Conservation (phyloP, 176 grass and related monocot genomes). For the Tillandsia leiboldiana region DNA sequence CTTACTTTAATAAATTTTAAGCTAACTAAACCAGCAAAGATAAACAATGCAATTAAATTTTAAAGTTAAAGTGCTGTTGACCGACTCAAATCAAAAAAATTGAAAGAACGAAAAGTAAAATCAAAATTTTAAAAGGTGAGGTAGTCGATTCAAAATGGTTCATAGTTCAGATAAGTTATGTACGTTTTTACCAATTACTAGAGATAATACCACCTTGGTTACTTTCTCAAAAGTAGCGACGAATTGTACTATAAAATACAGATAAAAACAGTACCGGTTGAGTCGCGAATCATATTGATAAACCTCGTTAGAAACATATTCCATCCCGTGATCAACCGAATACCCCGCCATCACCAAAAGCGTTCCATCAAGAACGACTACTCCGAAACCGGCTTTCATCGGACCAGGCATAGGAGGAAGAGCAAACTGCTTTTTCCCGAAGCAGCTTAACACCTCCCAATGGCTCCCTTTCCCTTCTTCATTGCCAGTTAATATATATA, state of each 20-base stretch:
- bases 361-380: conserved; percentile 55
- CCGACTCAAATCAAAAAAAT: too few species aligned
- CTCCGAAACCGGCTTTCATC: conserved; percentile 36
- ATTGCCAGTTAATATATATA: conserved; percentile 46
- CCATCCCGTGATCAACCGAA: conserved; percentile 26
- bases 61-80: too few species aligned
- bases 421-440: conserved; percentile 27
- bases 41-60: too few species aligned
- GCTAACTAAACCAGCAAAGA: too few species aligned
- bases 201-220: too few species aligned
- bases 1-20: too few species aligned
- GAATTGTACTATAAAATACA: not conserved
- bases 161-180: too few species aligned
- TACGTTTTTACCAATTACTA: too few species aligned
- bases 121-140: too few species aligned
- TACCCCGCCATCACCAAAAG: conserved; percentile 52
- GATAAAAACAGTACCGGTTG: conserved; percentile 41
- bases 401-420: conserved; percentile 62
- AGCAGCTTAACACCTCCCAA: conserved; percentile 40
- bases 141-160: too few species aligned
- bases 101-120: too few species aligned
- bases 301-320: conserved; percentile 50
- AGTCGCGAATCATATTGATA: conserved; percentile 65
- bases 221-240: too few species aligned
- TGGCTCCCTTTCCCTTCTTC: conserved; percentile 20